These are phyloP conservation scores for Blastobotrys petasosporus DNA, from an alignment of 1,139 yeast genomes.

Conservation along the genomic window DNA sequence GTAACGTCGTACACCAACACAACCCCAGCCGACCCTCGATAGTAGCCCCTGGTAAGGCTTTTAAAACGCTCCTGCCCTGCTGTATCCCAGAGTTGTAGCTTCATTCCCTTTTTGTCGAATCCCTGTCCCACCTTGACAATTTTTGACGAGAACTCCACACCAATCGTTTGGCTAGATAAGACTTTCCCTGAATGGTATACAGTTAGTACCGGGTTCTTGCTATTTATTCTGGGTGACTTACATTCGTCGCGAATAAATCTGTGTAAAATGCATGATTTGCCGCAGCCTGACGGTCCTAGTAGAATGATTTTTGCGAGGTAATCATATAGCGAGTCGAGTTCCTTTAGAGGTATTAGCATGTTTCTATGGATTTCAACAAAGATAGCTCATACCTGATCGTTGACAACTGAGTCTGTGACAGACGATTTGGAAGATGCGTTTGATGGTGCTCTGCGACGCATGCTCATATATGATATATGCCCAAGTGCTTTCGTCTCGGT, in stretches of 20 bases:
- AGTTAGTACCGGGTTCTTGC: background rate
- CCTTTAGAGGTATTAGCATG: constrained; percentile 17
- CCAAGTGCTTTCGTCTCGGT: background rate
- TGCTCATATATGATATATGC: constrained; percentile 7
- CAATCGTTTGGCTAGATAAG: constrained; percentile 41
- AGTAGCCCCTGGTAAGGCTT: constrained; percentile 68
- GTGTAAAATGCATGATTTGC: constrained; percentile 42
- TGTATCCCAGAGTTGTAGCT: constrained; percentile 60
- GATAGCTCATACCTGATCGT: constrained; percentile 20
- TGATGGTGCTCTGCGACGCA: constrained; percentile 28
- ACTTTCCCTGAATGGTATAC: constrained; percentile 24
- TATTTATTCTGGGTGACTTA: constrained; percentile 17
- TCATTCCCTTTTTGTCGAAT: constrained; percentile 30
- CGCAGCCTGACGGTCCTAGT: constrained; percentile 43
- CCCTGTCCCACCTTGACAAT: constrained; percentile 36
- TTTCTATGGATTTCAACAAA: background rate
- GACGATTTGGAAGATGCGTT: constrained; percentile 27
- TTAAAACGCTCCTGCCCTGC: constrained; percentile 78
- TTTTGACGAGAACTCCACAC: constrained; percentile 47
- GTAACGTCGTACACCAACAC: constrained; percentile 69
- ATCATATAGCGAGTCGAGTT: constrained; percentile 36
- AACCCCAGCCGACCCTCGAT: constrained; percentile 78
- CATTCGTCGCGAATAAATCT: constrained; percentile 40
- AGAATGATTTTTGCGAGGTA: constrained; percentile 42
- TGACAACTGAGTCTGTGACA: constrained; percentile 17